Base-by-base conservation (phyloP, 176 grass and related monocot species). In the Musa itinerans region DNA sequence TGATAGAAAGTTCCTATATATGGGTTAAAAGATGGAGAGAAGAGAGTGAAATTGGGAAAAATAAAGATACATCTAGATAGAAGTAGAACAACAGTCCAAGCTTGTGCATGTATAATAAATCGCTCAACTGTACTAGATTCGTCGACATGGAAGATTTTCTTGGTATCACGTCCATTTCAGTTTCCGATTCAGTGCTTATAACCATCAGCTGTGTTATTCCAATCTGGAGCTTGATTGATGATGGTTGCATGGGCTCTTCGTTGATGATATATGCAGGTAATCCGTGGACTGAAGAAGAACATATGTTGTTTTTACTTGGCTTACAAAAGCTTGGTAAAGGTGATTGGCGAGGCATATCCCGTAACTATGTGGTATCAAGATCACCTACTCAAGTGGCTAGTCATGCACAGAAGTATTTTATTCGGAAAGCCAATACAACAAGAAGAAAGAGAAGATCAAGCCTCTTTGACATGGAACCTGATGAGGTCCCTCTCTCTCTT, bases 311-410 rank as follows among this genome's bases (percentile, higher is more conserved):
- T 89, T 82, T 99, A 71, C 78, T 99, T 65, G 95, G 95, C 71
- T 83, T 99, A 72, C 88, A 94, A 85, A 99, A 99, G 69, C 88
- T 99, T 69, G 95, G 95, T 8, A 99, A 99, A 70, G 95, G 95
- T 79, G 95, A 99, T 66, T 99, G 95, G 95, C 86, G 95, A 80
- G 95, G 90, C 27, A 99, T 99, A 76, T 91, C 95, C 82, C 95
- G 95, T 81, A 99, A 94, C 76, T 99, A 83, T 43, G 95, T 99
- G 15, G 88, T 99, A 24, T 91, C 95, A 20, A 85, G 95, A 67
- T 91, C 95, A 54, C 95, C 95, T 81, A 99, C 95, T 76, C 95
- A 99, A 83, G 95, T 99, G 63, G 95, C 95, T 53, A 99, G 95
- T 56, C 90, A 99, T 73, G 95, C 95, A 69, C 95, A 99, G 77